Conservation (phyloP, 2,329 filamentous ascomycete species). For the Monosporascus cannonballus region DNA sequence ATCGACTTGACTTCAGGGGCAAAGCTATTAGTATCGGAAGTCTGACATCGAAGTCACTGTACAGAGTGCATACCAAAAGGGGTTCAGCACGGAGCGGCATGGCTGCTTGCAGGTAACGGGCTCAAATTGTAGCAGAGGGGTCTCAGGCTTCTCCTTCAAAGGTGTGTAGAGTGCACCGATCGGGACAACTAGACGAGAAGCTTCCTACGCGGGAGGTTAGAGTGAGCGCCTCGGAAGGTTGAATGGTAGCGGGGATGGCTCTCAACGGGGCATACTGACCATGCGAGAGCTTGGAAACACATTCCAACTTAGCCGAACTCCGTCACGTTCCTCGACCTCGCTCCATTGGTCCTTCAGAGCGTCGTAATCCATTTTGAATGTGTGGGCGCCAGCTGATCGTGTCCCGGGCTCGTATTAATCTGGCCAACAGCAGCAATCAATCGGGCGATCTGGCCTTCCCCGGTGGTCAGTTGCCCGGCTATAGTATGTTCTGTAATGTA, state of each 20-base stretch:
- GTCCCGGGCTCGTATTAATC: not conserved
- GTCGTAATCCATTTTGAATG: slow-evolving; percentile 77
- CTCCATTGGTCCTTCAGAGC: slow-evolving; percentile 92
- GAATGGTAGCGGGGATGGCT: slow-evolving; percentile 5
- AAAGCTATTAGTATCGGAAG: slow-evolving; percentile 11
- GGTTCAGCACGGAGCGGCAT: slow-evolving; percentile 92
- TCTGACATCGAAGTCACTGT: not conserved
- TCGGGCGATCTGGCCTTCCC: not conserved
- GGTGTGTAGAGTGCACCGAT: slow-evolving; percentile 96
- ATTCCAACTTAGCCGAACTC: slow-evolving; percentile 95
- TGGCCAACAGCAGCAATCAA: not conserved
- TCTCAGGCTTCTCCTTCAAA: slow-evolving; percentile 87
- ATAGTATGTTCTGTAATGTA: not conserved
- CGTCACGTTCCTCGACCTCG: slow-evolving; percentile 94
- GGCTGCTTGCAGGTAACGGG: slow-evolving; percentile 95
- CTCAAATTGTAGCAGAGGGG: slow-evolving; percentile 87
- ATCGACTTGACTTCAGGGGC: slow-evolving; percentile 63
- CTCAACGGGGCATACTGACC: slow-evolving; percentile 45
- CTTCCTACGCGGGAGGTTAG: slow-evolving; percentile 56
- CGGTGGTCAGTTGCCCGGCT: not conserved
- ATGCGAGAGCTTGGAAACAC: slow-evolving; percentile 97
- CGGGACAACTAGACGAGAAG: slow-evolving; percentile 87
- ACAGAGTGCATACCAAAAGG: slow-evolving; percentile 68
- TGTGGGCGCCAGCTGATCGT: not conserved
- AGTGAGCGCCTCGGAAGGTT: slow-evolving; percentile 21